A percentile compares a stretch with the other conserved stretches of the same genome.
Conservation (phyloP, 2,329 filamentous ascomycete genomes). For the Fusarium palustre region DNA sequence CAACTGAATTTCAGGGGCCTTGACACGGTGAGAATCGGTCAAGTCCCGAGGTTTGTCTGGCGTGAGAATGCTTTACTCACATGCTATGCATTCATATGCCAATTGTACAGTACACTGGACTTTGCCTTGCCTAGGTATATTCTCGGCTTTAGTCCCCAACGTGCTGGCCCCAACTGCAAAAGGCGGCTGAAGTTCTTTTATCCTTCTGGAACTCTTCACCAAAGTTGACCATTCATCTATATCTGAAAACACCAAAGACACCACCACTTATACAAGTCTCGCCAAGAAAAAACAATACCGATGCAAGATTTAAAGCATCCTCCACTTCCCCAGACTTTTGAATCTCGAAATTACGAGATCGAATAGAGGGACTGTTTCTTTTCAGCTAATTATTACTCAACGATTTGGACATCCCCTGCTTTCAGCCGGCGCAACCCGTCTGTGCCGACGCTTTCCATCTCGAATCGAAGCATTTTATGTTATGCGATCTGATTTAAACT, state of each 20-base stretch:
- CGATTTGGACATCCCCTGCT: constrained; percentile 22
- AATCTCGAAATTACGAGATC: constrained; percentile 29
- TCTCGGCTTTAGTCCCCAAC: constrained; percentile 7
- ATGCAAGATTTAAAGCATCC: not conserved
- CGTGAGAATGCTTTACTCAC: not conserved
- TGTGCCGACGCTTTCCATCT: constrained; percentile 7
- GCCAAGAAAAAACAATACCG: constrained; percentile 11
- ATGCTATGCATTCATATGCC: not conserved
- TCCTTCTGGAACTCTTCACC: constrained; percentile 17
- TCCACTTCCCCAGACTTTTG: constrained; percentile 36
- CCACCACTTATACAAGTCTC: not conserved
- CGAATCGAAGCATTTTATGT: not conserved
- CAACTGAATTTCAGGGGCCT: not conserved
- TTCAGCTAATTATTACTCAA: constrained; percentile 34
- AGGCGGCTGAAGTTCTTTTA: not conserved
- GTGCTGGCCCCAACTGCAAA: constrained; percentile 7
- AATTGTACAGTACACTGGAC: not conserved
- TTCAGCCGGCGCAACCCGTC: constrained; percentile 33
- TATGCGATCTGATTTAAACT: constrained; percentile 10
- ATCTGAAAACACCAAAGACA: not conserved
- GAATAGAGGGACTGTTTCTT: constrained; percentile 9
- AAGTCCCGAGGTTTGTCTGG: constrained; percentile 8
- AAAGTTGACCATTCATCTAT: not conserved
- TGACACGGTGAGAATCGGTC: not conserved
- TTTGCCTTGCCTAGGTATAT: not conserved